Conservation (phyloP, 2,329 filamentous ascomycete species). For the Curvularia eragrostidis region DNA sequence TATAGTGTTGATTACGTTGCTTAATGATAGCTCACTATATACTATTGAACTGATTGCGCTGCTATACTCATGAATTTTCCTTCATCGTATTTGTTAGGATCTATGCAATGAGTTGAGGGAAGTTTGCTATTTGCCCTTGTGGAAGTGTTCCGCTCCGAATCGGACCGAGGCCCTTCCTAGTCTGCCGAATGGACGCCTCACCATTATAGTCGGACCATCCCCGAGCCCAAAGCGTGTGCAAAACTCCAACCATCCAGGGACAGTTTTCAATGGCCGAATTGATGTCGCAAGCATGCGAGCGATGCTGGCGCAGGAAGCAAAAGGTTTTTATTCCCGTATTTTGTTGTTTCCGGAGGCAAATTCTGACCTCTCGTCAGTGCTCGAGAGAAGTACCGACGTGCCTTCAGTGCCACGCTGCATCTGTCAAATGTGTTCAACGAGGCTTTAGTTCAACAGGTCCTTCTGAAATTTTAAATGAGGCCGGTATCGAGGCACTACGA, state of each 20-base stretch:
- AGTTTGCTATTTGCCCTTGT: neutral
- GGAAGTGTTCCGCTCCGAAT: neutral
- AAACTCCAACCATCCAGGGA: neutral
- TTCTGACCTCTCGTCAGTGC: slow-evolving; percentile 7
- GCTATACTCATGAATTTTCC: neutral
- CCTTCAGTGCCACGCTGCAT: neutral
- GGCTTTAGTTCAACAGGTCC: neutral
- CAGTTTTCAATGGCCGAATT: neutral
- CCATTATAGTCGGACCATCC: neutral
- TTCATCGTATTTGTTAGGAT: neutral
- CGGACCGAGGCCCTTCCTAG: neutral
- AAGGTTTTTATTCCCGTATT: slow-evolving; percentile 11
- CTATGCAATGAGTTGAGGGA: neutral
- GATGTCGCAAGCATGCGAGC: slow-evolving; percentile 20
- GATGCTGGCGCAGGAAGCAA: slow-evolving; percentile 27
- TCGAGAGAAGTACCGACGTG: slow-evolving; percentile 6
- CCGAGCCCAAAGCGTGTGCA: neutral
- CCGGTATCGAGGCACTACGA: neutral
- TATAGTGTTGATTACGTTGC: neutral
- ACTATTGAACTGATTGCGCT: neutral
- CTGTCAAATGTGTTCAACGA: neutral
- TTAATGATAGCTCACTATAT: neutral
- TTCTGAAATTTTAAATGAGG: neutral
- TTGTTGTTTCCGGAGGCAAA: neutral
- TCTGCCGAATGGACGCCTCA: neutral